Evolutionary conservation across 768 basidiomycete genomes (phyloP).

Genomic region (Macrolepiota albuminosa): DNA sequence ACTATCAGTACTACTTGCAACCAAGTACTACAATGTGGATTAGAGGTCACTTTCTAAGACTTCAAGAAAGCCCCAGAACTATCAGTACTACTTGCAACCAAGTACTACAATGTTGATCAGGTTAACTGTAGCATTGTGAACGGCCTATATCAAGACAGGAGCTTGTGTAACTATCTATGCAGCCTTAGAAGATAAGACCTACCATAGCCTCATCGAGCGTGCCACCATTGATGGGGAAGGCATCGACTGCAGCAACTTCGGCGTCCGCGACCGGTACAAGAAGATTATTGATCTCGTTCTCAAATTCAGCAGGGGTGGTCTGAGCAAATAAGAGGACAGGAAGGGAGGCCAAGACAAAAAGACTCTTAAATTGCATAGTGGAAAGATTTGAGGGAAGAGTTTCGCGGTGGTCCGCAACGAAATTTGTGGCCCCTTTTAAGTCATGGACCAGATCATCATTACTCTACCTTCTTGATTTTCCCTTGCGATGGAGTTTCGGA

Average conservation of each 20-base stretch:
- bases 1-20: no score
- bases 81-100: no score
- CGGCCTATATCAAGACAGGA: constrained; percentile 17
- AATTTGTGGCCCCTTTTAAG: not conserved
- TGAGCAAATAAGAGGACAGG: constrained; percentile 17
- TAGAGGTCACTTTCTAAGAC: no score
- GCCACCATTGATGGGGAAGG: constrained; percentile 24
- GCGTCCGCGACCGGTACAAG: constrained; percentile 22
- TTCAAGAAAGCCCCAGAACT: no score
- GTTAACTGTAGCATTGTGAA: constrained; percentile 24
- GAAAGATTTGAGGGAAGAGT: not conserved
- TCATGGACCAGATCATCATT: not conserved
- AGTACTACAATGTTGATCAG: constrained; percentile 14
- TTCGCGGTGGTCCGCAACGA: not conserved
- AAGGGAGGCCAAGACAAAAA: not conserved
- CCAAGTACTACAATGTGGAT: no score
- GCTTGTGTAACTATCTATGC: not conserved
- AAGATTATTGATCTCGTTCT: constrained; percentile 22
- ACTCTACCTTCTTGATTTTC: not conserved
- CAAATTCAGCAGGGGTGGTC: constrained; percentile 19
- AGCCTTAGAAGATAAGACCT: not conserved
- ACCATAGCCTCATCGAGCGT: constrained; percentile 25
- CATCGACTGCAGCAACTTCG: constrained; percentile 25
- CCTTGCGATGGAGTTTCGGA: not conserved
- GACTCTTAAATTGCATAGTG: not conserved